phyloP scores from a whole-genome alignment of 306 rosid species.

The Clitoria ternatea region DNA sequence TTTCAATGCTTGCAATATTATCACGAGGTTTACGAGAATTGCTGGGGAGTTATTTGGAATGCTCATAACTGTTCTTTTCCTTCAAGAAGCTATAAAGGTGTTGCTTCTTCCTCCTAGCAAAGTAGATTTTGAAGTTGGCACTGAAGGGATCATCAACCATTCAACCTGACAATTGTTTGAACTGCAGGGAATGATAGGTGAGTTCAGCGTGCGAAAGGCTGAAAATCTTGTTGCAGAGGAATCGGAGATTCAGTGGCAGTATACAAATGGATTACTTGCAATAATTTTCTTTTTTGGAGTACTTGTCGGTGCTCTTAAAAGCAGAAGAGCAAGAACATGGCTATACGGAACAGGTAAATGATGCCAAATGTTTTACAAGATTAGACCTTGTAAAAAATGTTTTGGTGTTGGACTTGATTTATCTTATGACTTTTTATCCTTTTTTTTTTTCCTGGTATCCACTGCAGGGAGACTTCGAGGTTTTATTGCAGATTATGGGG shows the following conservation, averaged over 20 bases:
- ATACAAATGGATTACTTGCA: slow-evolving; percentile 75
- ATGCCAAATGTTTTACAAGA: neutral
- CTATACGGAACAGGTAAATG: slow-evolving; percentile 72
- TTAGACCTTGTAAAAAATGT: neutral
- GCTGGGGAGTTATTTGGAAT: slow-evolving; percentile 87
- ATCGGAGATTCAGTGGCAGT: slow-evolving; percentile 57
- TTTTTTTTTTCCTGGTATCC: slow-evolving; percentile 1
- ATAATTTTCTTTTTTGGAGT: slow-evolving; percentile 65
- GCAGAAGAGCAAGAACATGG: slow-evolving; percentile 89
- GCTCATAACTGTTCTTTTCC: slow-evolving; percentile 79
- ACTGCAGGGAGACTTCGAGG: slow-evolving; percentile 67
- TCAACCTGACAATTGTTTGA: slow-evolving; percentile 25
- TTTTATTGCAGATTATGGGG: slow-evolving; percentile 77
- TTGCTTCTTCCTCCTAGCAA: slow-evolving; percentile 13
- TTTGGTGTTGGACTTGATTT: slow-evolving; percentile 6
- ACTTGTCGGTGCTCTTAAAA: slow-evolving; percentile 53
- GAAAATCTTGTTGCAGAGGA: slow-evolving; percentile 40
- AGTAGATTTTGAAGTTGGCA: slow-evolving; percentile 1
- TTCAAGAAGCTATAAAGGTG: slow-evolving; percentile 90
- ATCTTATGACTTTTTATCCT: slow-evolving; percentile 12
- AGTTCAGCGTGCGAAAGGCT: slow-evolving; percentile 48
- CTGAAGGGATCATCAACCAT: too few relatives aligned
- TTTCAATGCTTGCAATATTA: slow-evolving; percentile 66
- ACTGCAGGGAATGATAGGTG: slow-evolving; percentile 68
- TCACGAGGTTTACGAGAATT: slow-evolving; percentile 78